Conservation (phyloP, 805 yeast genomes). For the Cyberlindnera misumaiensis region DNA sequence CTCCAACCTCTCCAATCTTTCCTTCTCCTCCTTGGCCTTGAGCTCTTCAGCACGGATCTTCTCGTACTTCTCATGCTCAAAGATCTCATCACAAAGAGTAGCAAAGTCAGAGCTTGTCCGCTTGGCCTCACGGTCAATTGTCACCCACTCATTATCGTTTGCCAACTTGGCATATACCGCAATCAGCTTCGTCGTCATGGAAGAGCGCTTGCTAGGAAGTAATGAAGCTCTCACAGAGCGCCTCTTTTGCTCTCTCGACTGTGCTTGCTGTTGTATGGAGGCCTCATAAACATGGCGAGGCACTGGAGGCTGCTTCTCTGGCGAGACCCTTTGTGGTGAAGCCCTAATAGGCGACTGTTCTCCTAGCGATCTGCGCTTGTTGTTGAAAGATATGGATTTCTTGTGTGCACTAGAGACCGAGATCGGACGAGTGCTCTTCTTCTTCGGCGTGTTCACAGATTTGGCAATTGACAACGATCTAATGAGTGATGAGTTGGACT, state of each 20-base stretch:
- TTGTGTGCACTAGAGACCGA: slow-evolving; percentile 43
- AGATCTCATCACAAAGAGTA: slow-evolving; percentile 66
- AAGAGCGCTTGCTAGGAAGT: slow-evolving; percentile 49
- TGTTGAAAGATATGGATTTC: slow-evolving; percentile 40
- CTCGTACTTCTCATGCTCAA: slow-evolving; percentile 63
- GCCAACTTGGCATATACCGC: slow-evolving; percentile 70
- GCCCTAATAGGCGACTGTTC: slow-evolving; percentile 16
- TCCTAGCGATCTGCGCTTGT: slow-evolving; percentile 18
- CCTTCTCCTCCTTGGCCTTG: slow-evolving; percentile 38
- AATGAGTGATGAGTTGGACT: slow-evolving; percentile 27
- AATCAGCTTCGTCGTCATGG: slow-evolving; percentile 63
- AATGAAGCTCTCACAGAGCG: slow-evolving; percentile 31
- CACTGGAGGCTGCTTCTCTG: slow-evolving; percentile 18
- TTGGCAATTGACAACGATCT: slow-evolving; percentile 26
- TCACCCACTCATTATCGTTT: slow-evolving; percentile 55
- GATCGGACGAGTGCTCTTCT: slow-evolving; percentile 35
- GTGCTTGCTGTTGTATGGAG: slow-evolving; percentile 4
- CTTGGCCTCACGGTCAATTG: slow-evolving; percentile 64
- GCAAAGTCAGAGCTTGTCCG: slow-evolving; percentile 78
- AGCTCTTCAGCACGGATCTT: slow-evolving; percentile 39
- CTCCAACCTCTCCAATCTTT: slow-evolving; percentile 20
- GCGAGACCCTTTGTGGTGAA: slow-evolving; percentile 6
- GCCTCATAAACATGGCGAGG: slow-evolving; percentile 18
- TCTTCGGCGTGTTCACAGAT: slow-evolving; percentile 26
- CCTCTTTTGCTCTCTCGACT: slow-evolving; percentile 13